Percentiles rank a stretch among this genome's conserved stretches.
These are phyloP conservation scores for Solanum stenotomum DNA, from an alignment of 257 asterid genomes.

Conservation along the genomic window DNA sequence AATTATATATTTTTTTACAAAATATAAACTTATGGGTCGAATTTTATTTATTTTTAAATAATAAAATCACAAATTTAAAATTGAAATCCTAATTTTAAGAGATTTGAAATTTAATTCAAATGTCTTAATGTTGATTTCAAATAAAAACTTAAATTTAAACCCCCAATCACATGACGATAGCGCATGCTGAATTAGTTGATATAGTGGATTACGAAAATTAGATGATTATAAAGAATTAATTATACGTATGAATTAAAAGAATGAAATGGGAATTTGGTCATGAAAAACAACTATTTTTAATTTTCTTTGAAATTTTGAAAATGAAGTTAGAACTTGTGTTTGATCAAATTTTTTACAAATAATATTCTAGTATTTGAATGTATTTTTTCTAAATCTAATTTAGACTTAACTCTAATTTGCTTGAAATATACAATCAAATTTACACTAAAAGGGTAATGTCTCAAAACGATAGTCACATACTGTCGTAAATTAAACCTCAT, in stretches of 20 bases:
- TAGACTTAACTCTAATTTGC: too few relatives aligned
- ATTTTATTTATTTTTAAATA: too few relatives aligned
- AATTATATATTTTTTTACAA: too few relatives aligned
- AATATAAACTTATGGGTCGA: not conserved
- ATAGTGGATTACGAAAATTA: not conserved
- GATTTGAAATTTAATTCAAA: not conserved
- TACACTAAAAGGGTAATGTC: not conserved
- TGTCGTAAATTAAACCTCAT: not conserved
- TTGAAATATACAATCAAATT: not conserved
- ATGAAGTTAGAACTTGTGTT: not conserved
- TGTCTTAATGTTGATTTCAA: not conserved
- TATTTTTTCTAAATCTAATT: too few relatives aligned
- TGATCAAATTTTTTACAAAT: not conserved
- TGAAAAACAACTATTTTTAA: not conserved
- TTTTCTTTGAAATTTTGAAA: not conserved
- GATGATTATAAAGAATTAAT: not conserved
- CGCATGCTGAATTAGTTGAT: not conserved
- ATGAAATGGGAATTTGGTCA: not conserved
- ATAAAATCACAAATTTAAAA: not conserved
- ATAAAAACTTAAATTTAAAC: too few relatives aligned
- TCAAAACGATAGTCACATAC: not conserved
- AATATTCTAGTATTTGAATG: too few relatives aligned
- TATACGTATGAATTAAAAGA: not conserved
- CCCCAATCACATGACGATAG: not conserved
- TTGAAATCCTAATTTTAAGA: not conserved